Conservation (phyloP, 306 rosid species). For the Dalbergia cochinchinensis region DNA sequence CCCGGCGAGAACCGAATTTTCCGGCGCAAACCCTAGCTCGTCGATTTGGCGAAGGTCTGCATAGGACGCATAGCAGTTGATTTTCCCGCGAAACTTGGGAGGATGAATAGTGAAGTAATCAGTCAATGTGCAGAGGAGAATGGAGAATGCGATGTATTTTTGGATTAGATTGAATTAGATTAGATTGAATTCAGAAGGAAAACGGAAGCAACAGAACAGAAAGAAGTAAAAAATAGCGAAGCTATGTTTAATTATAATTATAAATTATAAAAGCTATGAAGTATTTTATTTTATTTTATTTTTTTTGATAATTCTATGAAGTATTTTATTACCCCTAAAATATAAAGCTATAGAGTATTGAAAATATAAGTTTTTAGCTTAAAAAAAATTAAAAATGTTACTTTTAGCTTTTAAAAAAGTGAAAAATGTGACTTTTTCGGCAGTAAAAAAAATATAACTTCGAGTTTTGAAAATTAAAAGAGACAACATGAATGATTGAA, state of each 20-base stretch:
- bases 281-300: too few relatives aligned
- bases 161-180: background rate
- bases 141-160: constrained; percentile 10
- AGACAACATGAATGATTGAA: too few relatives aligned
- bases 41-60: background rate
- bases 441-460: too few relatives aligned
- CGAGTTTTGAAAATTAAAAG: too few relatives aligned
- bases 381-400: too few relatives aligned
- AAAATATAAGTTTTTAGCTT: too few relatives aligned
- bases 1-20: constrained; percentile 37
- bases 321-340: too few relatives aligned
- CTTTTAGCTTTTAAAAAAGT: too few relatives aligned
- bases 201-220: constrained; percentile 9
- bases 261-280: too few relatives aligned
- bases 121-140: background rate
- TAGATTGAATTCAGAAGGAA: background rate
- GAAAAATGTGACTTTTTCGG: too few relatives aligned
- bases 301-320: too few relatives aligned
- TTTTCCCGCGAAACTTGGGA: background rate
- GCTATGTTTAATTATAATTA: background rate
- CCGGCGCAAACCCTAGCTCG: constrained; percentile 35
- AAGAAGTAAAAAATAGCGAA: background rate
- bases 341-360: too few relatives aligned
- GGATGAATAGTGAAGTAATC: background rate
- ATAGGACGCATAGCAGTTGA: background rate